These are phyloP conservation scores for Tilletia walkeri DNA, from an alignment of 1,284 basidiomycete species.

Conservation along the genomic window DNA sequence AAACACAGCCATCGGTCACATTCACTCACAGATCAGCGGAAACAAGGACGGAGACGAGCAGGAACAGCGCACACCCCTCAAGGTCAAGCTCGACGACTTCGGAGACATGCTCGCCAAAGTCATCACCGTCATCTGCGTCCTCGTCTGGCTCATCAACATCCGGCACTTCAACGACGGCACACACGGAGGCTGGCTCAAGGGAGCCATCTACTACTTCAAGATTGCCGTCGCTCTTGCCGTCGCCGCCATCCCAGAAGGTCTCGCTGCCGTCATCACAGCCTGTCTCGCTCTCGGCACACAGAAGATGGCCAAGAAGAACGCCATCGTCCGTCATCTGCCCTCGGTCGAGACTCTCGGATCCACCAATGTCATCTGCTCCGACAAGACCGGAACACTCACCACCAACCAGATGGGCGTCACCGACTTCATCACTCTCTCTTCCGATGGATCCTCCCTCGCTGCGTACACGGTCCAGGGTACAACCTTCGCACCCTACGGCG, in stretches of 20 bases:
- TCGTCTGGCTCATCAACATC: conserved; percentile 55
- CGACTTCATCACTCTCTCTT: conserved; percentile 34
- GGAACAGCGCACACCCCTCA: conserved; percentile 47
- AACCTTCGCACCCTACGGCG: conserved; percentile 45
- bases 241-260: conserved; percentile 54
- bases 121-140: conserved; percentile 53
- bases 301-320: conserved; percentile 55
- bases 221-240: conserved; percentile 55
- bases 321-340: conserved; percentile 53
- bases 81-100: conserved; percentile 55
- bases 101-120: conserved; percentile 53
- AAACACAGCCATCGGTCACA: conserved; percentile 52
- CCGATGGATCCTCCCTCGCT: conserved; percentile 7
- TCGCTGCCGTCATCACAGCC: conserved; percentile 54
- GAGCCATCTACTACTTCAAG: conserved; percentile 56
- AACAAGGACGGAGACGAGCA: conserved; percentile 40
- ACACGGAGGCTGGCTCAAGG: conserved; percentile 51
- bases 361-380: conserved; percentile 55
- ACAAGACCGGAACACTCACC: conserved; percentile 56
- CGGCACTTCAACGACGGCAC: conserved; percentile 54
- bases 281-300: conserved; percentile 54
- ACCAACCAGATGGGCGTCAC: conserved; percentile 56
- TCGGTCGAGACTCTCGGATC: conserved; percentile 54
- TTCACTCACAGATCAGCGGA: conserved; percentile 48
- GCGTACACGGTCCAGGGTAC: conserved; percentile 50